These are phyloP conservation scores for Sisymbrium altissimum DNA, from an alignment of 345 rosid genomes.

Conservation along the genomic window DNA sequence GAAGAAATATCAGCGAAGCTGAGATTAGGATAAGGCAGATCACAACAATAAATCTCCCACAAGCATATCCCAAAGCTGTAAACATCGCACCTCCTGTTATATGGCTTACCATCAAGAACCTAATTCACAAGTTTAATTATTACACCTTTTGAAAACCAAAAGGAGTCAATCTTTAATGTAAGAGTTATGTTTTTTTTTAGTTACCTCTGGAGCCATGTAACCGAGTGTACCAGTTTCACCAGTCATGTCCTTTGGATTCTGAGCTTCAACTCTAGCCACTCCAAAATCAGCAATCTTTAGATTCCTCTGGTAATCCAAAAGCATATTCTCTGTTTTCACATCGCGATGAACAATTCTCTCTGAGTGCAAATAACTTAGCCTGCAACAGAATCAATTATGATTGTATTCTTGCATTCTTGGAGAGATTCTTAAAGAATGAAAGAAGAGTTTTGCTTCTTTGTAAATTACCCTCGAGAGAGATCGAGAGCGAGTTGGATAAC, in stretches of 20 bases:
- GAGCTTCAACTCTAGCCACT: conserved; percentile 99
- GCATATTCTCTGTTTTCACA: conserved; percentile 95
- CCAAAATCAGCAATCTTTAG: conserved; percentile 99
- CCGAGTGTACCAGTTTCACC: conserved; percentile 99
- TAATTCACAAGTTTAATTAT: conserved; percentile 15
- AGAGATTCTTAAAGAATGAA: neutral
- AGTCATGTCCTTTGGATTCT: conserved; percentile 95
- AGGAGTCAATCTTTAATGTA: neutral
- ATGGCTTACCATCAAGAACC: conserved; percentile 98
- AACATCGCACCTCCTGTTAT: conserved; percentile 93
- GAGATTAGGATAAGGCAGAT: conserved; percentile 91
- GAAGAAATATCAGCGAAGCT: conserved; percentile 89
- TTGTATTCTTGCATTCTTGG: neutral
- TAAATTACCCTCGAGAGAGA: conserved; percentile 80
- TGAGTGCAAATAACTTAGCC: conserved; percentile 91
- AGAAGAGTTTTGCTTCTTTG: neutral
- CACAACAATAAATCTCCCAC: conserved; percentile 99
- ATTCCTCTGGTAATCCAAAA: conserved; percentile 61
- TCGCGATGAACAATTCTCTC: conserved; percentile 94
- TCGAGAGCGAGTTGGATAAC: conserved; percentile 89
- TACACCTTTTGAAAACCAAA: neutral
- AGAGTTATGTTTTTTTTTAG: neutral
- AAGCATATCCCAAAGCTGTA: conserved; percentile 99
- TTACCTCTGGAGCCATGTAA: conserved; percentile 99
- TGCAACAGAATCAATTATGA: conserved; percentile 33